Base-by-base conservation (phyloP, 2,329 filamentous ascomycete species). In the Madurella fahalii region DNA sequence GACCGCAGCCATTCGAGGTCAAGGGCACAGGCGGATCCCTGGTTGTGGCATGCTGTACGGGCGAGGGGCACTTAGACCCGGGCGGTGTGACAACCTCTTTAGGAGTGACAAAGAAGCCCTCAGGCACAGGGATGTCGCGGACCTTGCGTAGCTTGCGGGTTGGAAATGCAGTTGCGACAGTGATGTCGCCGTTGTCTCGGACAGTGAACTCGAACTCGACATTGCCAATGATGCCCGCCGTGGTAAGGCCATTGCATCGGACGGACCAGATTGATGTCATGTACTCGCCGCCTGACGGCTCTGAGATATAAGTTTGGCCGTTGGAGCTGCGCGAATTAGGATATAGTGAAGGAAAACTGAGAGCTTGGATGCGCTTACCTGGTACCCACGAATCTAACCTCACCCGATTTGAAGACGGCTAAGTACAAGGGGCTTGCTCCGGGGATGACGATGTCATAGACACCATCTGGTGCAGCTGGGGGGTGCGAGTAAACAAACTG, bases 241-340 rank as follows among this genome's bases (percentile, higher is more conserved):
- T 54, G 5, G 48, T 34, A 5, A 54, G 20, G 9, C 55, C 52
- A 25, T 58, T 41, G 47, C 55, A 54, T 20, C 46, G 47, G 5
- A 58, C 13, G 4, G 55, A 58, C 32, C 47, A 54, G 16, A 58
- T 40, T 8, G 55, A 32, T 5, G 55, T 58, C 31, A 54, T 34
- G 47, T 54, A 54, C 13, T 50, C 30, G 11, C 32, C 18, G 7
- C 47, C 42, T 12, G 15, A 20, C 11, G 41, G 46, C 7, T 18
- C 40, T 3, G 42, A 16, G 25, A 58, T 39, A 34, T 50, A 51
- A 1, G 39, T 32, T 40, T 57, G 55, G 9, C 55, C 52, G 25
- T 54, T 52, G 20, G 55, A 54, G 43, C 51, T 54, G 40, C 13
- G 20, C 32, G 11, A 9, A 17, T 49, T 17, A 25, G 16, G 15